phyloP scores from a whole-genome alignment of 2,329 filamentous ascomycete genomes.

The Cladophialophora chaetospira region DNA sequence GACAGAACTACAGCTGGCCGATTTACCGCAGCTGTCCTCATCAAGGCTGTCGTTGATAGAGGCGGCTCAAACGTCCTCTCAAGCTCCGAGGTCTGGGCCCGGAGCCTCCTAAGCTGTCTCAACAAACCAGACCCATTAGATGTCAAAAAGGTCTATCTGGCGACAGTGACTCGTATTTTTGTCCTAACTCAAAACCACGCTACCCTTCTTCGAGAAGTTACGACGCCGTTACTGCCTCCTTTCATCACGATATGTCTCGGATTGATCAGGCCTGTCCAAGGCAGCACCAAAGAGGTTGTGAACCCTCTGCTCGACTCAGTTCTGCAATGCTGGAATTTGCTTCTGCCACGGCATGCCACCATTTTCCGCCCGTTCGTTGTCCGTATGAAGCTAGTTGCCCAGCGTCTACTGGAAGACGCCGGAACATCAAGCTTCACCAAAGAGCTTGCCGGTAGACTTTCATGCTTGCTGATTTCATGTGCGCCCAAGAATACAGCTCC shows the following conservation, averaged over 20 bases:
- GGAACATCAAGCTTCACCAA: conserved; percentile 57
- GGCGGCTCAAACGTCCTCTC: conserved; percentile 76
- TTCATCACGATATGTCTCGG: conserved; percentile 75
- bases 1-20: conserved; percentile 73
- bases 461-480: conserved; percentile 74
- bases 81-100: conserved; percentile 73
- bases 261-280: conserved; percentile 49
- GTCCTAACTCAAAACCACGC: conserved; percentile 78
- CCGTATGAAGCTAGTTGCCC: conserved; percentile 65
- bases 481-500: conserved; percentile 75
- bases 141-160: conserved; percentile 74
- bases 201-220: conserved; percentile 82
- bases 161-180: conserved; percentile 82
- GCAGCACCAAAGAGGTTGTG: conserved; percentile 32
- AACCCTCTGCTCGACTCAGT: conserved; percentile 64
- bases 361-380: conserved; percentile 75
- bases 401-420: conserved; percentile 60
- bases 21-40: conserved; percentile 74
- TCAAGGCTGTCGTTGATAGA: conserved; percentile 75
- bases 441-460: conserved; percentile 63
- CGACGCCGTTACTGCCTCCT: conserved; percentile 74
- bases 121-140: conserved; percentile 76
- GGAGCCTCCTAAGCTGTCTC: conserved; percentile 72
- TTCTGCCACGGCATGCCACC: conserved; percentile 79
- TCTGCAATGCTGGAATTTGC: conserved; percentile 68